Conservation (phyloP, 2,329 filamentous ascomycete genomes). For the Emergomyces orientalis region DNA sequence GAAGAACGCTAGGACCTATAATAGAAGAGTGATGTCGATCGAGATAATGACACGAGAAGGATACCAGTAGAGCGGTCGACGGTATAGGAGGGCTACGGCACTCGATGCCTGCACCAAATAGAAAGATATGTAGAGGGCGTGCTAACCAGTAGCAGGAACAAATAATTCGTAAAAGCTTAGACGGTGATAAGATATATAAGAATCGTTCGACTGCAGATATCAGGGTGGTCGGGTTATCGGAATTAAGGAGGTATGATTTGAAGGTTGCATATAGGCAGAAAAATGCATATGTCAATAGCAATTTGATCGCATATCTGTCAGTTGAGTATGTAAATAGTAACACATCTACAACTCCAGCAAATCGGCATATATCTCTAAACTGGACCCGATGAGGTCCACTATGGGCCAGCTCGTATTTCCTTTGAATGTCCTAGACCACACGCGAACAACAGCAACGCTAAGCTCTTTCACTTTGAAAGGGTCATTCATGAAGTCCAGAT, state of each 20-base stretch:
- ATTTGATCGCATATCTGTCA: neutral
- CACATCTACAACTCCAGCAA: conserved; percentile 28
- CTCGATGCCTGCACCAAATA: neutral
- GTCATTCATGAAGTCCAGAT: conserved; percentile 36
- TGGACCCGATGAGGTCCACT: conserved; percentile 38
- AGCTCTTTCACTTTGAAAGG: conserved; percentile 36
- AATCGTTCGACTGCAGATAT: neutral
- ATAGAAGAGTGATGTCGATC: neutral
- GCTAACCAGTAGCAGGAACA: neutral
- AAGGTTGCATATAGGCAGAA: neutral
- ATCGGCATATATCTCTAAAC: conserved; percentile 40
- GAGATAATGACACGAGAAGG: neutral
- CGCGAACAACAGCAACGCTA: conserved; percentile 41
- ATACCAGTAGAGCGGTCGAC: neutral
- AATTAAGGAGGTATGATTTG: neutral
- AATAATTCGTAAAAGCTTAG: neutral
- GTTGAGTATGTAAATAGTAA: neutral
- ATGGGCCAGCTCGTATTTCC: conserved; percentile 43
- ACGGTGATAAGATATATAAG: neutral
- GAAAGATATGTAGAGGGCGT: neutral
- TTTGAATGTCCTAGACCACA: conserved; percentile 40
- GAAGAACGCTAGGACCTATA: neutral
- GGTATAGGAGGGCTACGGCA: neutral
- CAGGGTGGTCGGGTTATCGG: neutral
- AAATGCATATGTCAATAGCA: neutral